Conservation (phyloP, 768 basidiomycete species). For the Mycena indigotica region DNA sequence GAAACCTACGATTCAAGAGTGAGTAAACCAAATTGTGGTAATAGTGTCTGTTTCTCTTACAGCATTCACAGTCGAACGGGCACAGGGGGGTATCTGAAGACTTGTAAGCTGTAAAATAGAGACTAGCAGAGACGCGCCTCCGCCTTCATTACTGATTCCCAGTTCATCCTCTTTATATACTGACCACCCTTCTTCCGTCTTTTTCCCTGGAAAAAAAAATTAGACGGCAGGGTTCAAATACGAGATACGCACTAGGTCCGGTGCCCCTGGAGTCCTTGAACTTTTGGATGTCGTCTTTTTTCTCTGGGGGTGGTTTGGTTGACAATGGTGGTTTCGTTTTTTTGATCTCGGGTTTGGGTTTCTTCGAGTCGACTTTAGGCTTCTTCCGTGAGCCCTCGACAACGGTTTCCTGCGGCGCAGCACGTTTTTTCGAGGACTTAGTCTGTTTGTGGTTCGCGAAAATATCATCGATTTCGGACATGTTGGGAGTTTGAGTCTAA, state of each 20-base stretch:
- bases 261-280: conserved; percentile 80
- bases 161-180: conserved; percentile 86
- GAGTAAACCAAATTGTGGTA: too few relatives aligned
- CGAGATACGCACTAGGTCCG: conserved; percentile 57
- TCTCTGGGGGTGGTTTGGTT: conserved; percentile 15
- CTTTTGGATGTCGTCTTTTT: conserved; percentile 42
- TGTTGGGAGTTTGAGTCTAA: conserved; percentile 34
- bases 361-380: conserved; percentile 32
- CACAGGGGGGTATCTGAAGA: conserved; percentile 75
- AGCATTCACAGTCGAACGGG: conserved; percentile 89
- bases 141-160: conserved; percentile 65
- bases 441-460: conserved; percentile 54
- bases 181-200: conserved; percentile 77
- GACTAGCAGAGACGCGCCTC: conserved; percentile 53
- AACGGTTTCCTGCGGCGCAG: conserved; percentile 61
- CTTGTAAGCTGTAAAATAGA: conserved; percentile 23
- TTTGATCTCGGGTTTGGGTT: conserved; percentile 1
- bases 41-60: conserved; percentile 61
- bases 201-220: conserved; percentile 52
- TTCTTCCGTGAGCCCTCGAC: conserved; percentile 38
- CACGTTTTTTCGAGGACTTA: conserved; percentile 36
- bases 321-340: not conserved
- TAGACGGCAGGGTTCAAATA: conserved; percentile 4
- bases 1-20: conserved; percentile 27
- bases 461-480: conserved; percentile 86